A percentile compares a stretch with the other conserved stretches of the same genome.
phyloP scores from a whole-genome alignment of 2,329 filamentous ascomycete genomes.

The Trichoderma guizhouense region DNA sequence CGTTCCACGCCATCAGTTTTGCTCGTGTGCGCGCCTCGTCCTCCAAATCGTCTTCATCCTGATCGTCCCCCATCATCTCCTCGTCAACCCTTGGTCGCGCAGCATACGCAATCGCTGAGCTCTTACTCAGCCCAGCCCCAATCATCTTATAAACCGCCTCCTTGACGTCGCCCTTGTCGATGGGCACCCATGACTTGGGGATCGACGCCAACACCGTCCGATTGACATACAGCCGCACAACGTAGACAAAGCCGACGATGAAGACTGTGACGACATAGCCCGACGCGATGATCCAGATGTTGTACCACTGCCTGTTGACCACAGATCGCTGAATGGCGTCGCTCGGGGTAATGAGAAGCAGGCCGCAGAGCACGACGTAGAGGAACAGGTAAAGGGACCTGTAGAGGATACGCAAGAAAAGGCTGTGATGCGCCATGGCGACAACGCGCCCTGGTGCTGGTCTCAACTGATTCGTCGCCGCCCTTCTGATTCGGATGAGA shows the following conservation, averaged over 20 bases:
- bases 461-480: slow-evolving; percentile 17
- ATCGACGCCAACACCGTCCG: slow-evolving; percentile 75
- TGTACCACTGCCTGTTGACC: slow-evolving; percentile 63
- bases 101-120: slow-evolving; percentile 77
- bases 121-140: slow-evolving; percentile 66
- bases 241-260: slow-evolving; percentile 72
- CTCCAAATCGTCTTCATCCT: slow-evolving; percentile 16
- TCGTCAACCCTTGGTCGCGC: slow-evolving; percentile 32
- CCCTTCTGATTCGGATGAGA: slow-evolving; percentile 17
- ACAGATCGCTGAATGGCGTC: slow-evolving; percentile 79
- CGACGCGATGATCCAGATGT: slow-evolving; percentile 77
- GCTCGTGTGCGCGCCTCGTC: slow-evolving; percentile 20
- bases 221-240: slow-evolving; percentile 81
- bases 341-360: slow-evolving; percentile 76
- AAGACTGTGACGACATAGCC: slow-evolving; percentile 71
- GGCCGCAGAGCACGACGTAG: slow-evolving; percentile 66
- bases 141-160: slow-evolving; percentile 75
- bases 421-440: slow-evolving; percentile 31
- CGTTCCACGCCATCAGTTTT: background rate
- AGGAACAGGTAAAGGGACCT: slow-evolving; percentile 73
- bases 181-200: slow-evolving; percentile 79
- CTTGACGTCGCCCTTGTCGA: slow-evolving; percentile 79
- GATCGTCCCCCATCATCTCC: slow-evolving; percentile 1
- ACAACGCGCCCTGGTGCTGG: background rate
- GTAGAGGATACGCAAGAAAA: slow-evolving; percentile 78